Percentiles rank a stretch among this genome's conserved stretches.
Evolutionary conservation across 805 yeast species (phyloP).

Genomic region (Myxozyma melibiosi): DNA sequence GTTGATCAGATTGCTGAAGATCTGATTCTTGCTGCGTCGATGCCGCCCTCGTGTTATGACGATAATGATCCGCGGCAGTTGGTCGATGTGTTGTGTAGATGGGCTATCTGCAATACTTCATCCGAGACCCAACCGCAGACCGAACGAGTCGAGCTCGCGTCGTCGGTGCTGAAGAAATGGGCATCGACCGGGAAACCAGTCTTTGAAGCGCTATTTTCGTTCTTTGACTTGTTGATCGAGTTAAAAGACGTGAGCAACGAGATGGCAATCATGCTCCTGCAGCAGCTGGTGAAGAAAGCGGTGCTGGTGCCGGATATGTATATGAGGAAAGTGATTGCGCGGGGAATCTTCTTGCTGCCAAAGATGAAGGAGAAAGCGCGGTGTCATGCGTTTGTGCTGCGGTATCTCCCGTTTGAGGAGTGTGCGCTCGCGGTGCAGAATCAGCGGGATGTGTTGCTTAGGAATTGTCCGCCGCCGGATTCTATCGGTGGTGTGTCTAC

Average conservation of each 20-base stretch:
- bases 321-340: conserved; percentile 76
- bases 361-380: conserved; percentile 45
- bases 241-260: conserved; percentile 45
- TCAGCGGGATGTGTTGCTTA: conserved; percentile 18
- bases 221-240: conserved; percentile 29
- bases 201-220: conserved; percentile 35
- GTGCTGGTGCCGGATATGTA: conserved; percentile 65
- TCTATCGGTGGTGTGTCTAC: too few relatives aligned
- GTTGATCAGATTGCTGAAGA: conserved; percentile 32
- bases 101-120: conserved; percentile 41
- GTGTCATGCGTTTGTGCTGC: conserved; percentile 55
- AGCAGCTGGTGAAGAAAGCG: conserved; percentile 52
- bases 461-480: neutral
- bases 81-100: conserved; percentile 35
- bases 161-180: conserved; percentile 30
- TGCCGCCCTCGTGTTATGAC: conserved; percentile 32
- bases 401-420: conserved; percentile 38
- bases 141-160: conserved; percentile 35
- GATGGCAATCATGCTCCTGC: conserved; percentile 37
- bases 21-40: conserved; percentile 28
- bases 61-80: conserved; percentile 18
- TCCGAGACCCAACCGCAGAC: too few relatives aligned
- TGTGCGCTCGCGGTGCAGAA: conserved; percentile 16
- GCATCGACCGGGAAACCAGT: conserved; percentile 33
- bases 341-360: conserved; percentile 68